phyloP scores from a whole-genome alignment of 805 yeast genomes.

The Candida montana region DNA sequence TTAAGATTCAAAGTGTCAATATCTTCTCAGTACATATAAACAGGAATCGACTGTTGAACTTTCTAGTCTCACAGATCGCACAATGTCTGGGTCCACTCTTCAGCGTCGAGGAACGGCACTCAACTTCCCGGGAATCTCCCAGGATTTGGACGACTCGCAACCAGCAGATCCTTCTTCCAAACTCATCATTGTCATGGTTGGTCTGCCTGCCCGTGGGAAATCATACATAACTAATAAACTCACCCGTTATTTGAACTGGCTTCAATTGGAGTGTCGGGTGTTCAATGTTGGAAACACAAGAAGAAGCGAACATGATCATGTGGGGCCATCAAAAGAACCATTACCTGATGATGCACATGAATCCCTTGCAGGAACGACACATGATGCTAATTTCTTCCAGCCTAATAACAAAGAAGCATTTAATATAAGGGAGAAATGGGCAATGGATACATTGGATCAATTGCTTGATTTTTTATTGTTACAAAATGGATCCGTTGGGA shows the following conservation, averaged over 20 bases:
- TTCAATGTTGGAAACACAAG: conserved; percentile 96
- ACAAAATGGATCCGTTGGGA: conserved; percentile 88
- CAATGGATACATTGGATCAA: conserved; percentile 86
- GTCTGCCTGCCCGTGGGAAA: conserved; percentile 92
- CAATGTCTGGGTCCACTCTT: not conserved
- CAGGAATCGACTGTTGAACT: no score
- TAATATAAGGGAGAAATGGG: conserved; percentile 85
- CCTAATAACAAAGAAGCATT: conserved; percentile 68
- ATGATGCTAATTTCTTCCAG: conserved; percentile 79
- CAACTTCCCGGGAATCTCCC: conserved; percentile 87
- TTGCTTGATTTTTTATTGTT: conserved; percentile 72
- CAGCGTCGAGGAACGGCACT: conserved; percentile 63
- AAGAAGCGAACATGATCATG: conserved; percentile 53
- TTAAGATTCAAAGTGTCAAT: no score
- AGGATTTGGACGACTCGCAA: not conserved
- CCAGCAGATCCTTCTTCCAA: conserved; percentile 37
- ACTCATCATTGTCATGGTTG: conserved; percentile 93
- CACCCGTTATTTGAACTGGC: conserved; percentile 87
- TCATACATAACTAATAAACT: conserved; percentile 89
- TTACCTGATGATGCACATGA: conserved; percentile 35
- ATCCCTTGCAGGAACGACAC: conserved; percentile 30
- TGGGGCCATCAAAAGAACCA: conserved; percentile 70
- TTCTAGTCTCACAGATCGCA: not conserved
- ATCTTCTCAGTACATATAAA: no score
- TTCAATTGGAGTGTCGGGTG: conserved; percentile 83